Base-by-base conservation (phyloP, 1,284 basidiomycete genomes). In the Naganishia cerealis region DNA sequence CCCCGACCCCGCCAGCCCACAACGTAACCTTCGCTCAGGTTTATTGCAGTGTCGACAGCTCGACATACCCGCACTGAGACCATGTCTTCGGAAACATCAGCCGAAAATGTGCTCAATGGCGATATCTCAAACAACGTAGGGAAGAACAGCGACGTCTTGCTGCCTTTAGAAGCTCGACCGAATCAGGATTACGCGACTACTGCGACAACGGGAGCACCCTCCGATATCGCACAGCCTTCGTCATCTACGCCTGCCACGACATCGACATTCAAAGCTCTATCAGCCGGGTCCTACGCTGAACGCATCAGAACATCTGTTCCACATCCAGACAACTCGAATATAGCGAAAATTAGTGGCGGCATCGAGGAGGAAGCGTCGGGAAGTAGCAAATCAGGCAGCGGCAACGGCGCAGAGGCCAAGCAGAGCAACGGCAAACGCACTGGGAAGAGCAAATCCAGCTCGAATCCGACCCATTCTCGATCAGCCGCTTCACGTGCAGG, bases 251-350 rank as follows among this genome's bases (percentile, higher is more conserved):
- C 46, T 24, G 15, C 43, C 26, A 13, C 67, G 26, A 57, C 53
- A n/a, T 68, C 68, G 12, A 67, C 68, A 9, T 70, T 70, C 58
- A 62, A 67, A 54, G 68, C 68, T 10, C 43, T 70, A 2, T 50
- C 61, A 5, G 42, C 53, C 16, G 59, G 54, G 15, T 70, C 68
- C 5, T 70, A 70, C 29, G 68, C 68, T 43, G 68, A 70, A n/a
- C 68, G 68, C 16, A 70, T 70, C 12, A 42, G 65, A 52, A 36
- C 57, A 16, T 52, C 57, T 15, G 33, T 42, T 24, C 26, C 29
- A 21, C 8, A 5, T 15, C 6, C 21, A 33, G 61, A 63, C 0
- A 38, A 53, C 36, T 33, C 36, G 16, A 16, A 8, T 15, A 10
- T 29, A 48, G 52, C 21, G 21, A 63, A 42, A 29, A 21, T 10